phyloP scores from a whole-genome alignment of 2,329 filamentous ascomycete species.

The Falciphora oryzae region DNA sequence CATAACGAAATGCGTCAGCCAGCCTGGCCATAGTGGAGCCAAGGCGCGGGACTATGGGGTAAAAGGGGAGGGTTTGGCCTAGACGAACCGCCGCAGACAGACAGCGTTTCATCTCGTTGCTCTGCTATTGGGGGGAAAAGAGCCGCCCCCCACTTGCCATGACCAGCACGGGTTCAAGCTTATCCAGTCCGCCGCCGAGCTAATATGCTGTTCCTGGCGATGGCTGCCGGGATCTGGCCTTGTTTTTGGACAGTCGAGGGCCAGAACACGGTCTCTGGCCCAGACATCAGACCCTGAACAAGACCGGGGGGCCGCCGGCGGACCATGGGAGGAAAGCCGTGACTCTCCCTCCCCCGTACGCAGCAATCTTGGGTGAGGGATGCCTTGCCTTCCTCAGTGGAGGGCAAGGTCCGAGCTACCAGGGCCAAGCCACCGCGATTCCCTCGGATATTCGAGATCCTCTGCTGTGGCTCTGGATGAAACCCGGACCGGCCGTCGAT shows the following conservation, averaged over 20 bases:
- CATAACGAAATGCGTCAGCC: not conserved
- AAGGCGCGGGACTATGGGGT: not conserved
- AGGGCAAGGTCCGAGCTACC: not conserved
- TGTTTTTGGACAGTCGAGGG: not conserved
- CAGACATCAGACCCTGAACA: not conserved
- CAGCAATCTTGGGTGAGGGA: not conserved
- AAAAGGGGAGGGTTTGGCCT: not conserved
- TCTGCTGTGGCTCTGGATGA: conserved; percentile 12
- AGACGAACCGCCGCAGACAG: not conserved
- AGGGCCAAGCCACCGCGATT: not conserved
- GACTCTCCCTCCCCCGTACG: not conserved
- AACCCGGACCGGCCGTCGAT: conserved; percentile 12
- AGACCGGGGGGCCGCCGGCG: too few species aligned
- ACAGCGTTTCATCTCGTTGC: not conserved
- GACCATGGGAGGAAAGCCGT: not conserved
- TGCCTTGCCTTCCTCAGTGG: not conserved
- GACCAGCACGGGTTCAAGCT: not conserved
- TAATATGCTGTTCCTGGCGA: not conserved
- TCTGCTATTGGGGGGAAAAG: not conserved
- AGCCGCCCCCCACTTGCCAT: not conserved
- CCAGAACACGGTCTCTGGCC: not conserved
- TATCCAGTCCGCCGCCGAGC: not conserved
- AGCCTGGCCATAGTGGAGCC: not conserved
- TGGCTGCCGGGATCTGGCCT: not conserved
- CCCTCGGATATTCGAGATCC: not conserved